A percentile compares a stretch with the other conserved stretches of the same genome.
Evolutionary conservation across 345 rosid species (phyloP).

Genomic region (Euphorbia lathyris): DNA sequence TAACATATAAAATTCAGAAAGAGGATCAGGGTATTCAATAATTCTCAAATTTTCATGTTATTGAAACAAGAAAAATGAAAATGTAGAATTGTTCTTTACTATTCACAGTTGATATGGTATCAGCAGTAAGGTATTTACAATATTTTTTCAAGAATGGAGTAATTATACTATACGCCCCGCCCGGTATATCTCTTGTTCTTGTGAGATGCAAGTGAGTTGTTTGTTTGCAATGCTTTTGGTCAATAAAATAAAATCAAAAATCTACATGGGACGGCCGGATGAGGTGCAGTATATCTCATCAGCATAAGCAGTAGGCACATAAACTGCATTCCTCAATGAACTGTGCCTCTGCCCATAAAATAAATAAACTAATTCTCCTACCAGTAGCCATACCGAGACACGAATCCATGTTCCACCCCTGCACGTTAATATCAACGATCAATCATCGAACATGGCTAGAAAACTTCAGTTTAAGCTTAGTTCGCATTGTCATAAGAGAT

Average conservation of each 20-base stretch:
- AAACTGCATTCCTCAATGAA: slow-evolving; percentile 58
- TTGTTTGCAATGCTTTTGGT: too few relatives aligned
- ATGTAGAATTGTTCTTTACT: not conserved
- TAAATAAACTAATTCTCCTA: slow-evolving; percentile 57
- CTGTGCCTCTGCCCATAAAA: slow-evolving; percentile 73
- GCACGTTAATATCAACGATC: not conserved
- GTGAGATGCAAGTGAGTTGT: too few relatives aligned
- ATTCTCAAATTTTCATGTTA: not conserved
- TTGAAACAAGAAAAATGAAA: not conserved
- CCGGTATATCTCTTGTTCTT: too few relatives aligned
- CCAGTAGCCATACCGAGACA: slow-evolving; percentile 65
- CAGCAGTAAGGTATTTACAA: not conserved
- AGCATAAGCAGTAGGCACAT: slow-evolving; percentile 59
- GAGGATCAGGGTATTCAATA: too few relatives aligned
- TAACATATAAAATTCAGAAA: too few relatives aligned
- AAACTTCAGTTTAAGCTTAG: not conserved
- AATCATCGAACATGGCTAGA: not conserved
- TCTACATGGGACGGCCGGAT: slow-evolving; percentile 35
- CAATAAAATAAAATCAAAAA: not conserved
- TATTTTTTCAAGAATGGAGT: not conserved
- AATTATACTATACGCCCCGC: too few relatives aligned
- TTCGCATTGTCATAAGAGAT: not conserved
- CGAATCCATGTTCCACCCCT: slow-evolving; percentile 73
- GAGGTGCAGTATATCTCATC: slow-evolving; percentile 53
- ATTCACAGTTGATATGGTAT: not conserved